Percentiles rank a stretch among this genome's conserved stretches.
phyloP scores from a whole-genome alignment of 768 basidiomycete genomes.

The Cystobasidium tubakii region DNA sequence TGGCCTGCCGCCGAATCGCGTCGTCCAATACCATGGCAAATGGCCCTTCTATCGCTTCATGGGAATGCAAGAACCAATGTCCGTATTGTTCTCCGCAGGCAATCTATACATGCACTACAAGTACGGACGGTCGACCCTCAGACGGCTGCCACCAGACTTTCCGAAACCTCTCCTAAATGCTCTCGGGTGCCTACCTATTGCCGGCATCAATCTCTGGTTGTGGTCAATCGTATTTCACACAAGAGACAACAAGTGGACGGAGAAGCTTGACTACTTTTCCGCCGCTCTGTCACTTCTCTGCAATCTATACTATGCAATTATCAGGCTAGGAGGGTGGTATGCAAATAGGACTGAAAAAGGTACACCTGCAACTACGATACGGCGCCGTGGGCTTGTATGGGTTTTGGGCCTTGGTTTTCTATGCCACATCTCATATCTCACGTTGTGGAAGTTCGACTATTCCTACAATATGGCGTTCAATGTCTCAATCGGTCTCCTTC shows the following conservation, averaged over 20 bases:
- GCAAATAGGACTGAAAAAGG: slow-evolving; percentile 45
- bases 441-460: slow-evolving; percentile 73
- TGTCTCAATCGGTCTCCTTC: slow-evolving; percentile 64
- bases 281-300: slow-evolving; percentile 78
- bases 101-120: slow-evolving; percentile 71
- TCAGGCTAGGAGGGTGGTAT: slow-evolving; percentile 74
- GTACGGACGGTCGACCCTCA: slow-evolving; percentile 57
- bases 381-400: slow-evolving; percentile 50
- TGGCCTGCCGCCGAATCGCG: slow-evolving; percentile 42
- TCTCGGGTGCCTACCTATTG: slow-evolving; percentile 62
- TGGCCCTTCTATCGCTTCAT: slow-evolving; percentile 87
- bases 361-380: background rate
- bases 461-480: slow-evolving; percentile 87
- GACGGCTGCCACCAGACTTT: background rate
- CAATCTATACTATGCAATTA: slow-evolving; percentile 68
- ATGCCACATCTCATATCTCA: slow-evolving; percentile 72
- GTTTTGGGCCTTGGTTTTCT: slow-evolving; percentile 59
- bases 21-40: slow-evolving; percentile 87
- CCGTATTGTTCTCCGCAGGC: slow-evolving; percentile 78
- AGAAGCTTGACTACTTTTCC: slow-evolving; percentile 90
- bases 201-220: slow-evolving; percentile 82
- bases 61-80: slow-evolving; percentile 93
- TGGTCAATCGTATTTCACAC: slow-evolving; percentile 91
- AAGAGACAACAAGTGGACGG: slow-evolving; percentile 77
- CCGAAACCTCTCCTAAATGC: background rate